phyloP scores from a whole-genome alignment of 2,329 filamentous ascomycete genomes.

The Trichoderma simmonsii region DNA sequence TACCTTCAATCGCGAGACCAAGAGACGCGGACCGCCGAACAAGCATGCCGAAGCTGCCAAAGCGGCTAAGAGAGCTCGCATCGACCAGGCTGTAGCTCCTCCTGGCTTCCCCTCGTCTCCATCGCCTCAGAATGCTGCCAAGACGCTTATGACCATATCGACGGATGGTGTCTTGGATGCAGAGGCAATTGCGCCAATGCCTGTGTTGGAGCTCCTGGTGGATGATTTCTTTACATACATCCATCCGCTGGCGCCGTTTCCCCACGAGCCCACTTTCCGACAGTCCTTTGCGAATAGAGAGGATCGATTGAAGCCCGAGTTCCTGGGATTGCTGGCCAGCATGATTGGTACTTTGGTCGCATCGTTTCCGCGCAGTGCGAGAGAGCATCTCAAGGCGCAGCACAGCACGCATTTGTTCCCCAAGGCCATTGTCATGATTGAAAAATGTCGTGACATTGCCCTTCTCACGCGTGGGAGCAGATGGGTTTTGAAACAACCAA shows the following conservation, averaged over 20 bases:
- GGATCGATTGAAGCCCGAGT: slow-evolving; percentile 63
- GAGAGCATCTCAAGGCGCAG: slow-evolving; percentile 65
- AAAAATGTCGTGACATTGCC: slow-evolving; percentile 68
- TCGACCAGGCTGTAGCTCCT: slow-evolving; percentile 29
- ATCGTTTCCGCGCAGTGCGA: slow-evolving; percentile 70
- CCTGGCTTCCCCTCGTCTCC: slow-evolving; percentile 34
- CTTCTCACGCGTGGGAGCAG: slow-evolving; percentile 61
- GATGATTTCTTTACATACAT: slow-evolving; percentile 84
- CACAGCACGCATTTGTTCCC: slow-evolving; percentile 64
- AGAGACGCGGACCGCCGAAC: slow-evolving; percentile 57
- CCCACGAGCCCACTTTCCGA: slow-evolving; percentile 74
- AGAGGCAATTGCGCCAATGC: slow-evolving; percentile 68
- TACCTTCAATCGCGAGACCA: slow-evolving; percentile 56
- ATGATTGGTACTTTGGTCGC: slow-evolving; percentile 74
- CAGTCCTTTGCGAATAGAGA: slow-evolving; percentile 64
- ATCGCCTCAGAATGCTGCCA: slow-evolving; percentile 46
- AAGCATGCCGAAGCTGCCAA: slow-evolving; percentile 56
- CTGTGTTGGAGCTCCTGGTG: slow-evolving; percentile 65
- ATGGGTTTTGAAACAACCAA: slow-evolving; percentile 46
- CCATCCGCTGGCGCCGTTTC: slow-evolving; percentile 72
- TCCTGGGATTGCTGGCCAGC: slow-evolving; percentile 67
- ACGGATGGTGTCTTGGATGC: slow-evolving; percentile 49
- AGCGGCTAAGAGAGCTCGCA: slow-evolving; percentile 47
- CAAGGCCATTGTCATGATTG: slow-evolving; percentile 65
- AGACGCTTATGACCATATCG: slow-evolving; percentile 47